Base-by-base conservation (phyloP, 257 asterid genomes). In the Datura wrightii region DNA sequence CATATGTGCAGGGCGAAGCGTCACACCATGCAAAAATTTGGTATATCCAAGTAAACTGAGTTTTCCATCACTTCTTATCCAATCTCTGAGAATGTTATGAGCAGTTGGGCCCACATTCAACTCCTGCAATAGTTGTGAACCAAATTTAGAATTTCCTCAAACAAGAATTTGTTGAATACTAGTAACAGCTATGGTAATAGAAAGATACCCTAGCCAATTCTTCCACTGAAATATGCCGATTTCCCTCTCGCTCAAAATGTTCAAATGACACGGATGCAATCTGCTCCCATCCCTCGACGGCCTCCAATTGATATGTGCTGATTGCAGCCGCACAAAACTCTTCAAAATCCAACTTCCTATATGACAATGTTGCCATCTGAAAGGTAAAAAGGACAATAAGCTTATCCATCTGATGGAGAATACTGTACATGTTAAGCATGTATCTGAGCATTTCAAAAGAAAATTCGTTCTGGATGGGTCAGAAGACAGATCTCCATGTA, bases 251-350 rank as follows among this genome's bases (percentile, higher is more conserved):
- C 62, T 95, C 98, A 74, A 95, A 95, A 79, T 91, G 92, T 86
- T 93, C 91, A 79, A 92, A 95, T 34, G 96, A 97, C 18, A 89
- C 87, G 8, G 91, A 91, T 37, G 98, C 97, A 66, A 95, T 88
- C 79, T 91, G 93, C 89, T 95, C 98, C 98, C 98, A 94, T 3
- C 83, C 87, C 53, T 95, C 98, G 2, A 90, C 90, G 79, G 98
- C 97, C 89, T 95, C 98, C 60, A 95, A 87, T 76, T 95, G 98
- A 88, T 94, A 94, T 11, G 95, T 94, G 92, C 98, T 95, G 84
- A 91, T 90, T 63, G 97, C 98, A 69, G 98, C 98, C 9, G 98
- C 98, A 85, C 92, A 93, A 50, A 95, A 95, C 94, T 95, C 98
- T 81, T 92, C 96, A 39, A 95, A 90, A 79, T 94, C 96, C 95